Evolutionary conservation across 108 stramenopile genomes (phyloP).

Genomic region (Cyclotella sp.): DNA sequence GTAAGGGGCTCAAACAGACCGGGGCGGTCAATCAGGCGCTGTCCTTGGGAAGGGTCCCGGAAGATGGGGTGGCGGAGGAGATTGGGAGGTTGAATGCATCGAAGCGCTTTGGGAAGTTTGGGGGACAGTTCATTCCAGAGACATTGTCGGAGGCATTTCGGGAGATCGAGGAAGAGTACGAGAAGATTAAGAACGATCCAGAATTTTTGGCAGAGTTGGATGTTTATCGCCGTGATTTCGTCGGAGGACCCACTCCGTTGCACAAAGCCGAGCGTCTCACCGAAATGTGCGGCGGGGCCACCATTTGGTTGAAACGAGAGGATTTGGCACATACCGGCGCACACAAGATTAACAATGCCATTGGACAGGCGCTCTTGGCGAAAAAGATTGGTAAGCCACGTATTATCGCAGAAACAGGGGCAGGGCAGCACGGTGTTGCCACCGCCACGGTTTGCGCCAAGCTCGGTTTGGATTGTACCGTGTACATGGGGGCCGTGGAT

Average conservation of each 20-base stretch:
- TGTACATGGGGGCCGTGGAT: constrained; percentile 98
- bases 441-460: constrained; percentile 97
- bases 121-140: constrained; percentile 98
- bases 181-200: constrained; percentile 85
- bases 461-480: constrained; percentile 93
- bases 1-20: constrained; percentile 73
- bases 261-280: constrained; percentile 93
- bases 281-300: constrained; percentile 89
- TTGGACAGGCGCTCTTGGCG: constrained; percentile 95
- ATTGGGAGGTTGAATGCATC: constrained; percentile 42
- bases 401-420: constrained; percentile 98
- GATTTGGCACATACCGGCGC: constrained; percentile 97
- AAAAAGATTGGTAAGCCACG: constrained; percentile 96
- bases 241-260: constrained; percentile 94
- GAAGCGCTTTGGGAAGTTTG: constrained; percentile 92
- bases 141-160: constrained; percentile 95
- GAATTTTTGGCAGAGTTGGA: constrained; percentile 93
- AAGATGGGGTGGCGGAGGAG: constrained; percentile 53
- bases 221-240: constrained; percentile 90
- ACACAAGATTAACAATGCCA: constrained; percentile 99
- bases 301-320: constrained; percentile 97
- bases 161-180: constrained; percentile 92
- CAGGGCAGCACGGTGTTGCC: constrained; percentile 98
- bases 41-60: constrained; percentile 73
- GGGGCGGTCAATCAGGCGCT: constrained; percentile 76